Evolutionary conservation across 2,329 filamentous ascomycete species (phyloP), one percentile per base, ranked within the genome.

Genomic region (Nigrospora oryzae): DNA sequence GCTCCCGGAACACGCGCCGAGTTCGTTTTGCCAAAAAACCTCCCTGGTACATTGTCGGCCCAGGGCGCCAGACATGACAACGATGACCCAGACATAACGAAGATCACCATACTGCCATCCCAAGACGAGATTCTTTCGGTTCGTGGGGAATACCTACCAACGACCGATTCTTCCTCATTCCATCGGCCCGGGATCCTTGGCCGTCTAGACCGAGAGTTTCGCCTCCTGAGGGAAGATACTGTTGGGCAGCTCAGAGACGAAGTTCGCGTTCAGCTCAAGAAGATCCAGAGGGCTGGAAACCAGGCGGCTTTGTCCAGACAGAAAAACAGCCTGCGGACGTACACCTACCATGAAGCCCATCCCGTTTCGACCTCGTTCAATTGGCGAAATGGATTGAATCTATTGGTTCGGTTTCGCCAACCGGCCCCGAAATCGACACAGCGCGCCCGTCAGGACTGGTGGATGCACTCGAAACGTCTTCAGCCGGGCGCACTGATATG

Each of bases 181-280:
- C 67, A 75, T 49, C 55, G 66, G 14, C 51, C 56, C 4, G 70
- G 72, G 1, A 64, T 73, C 11, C 58, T 56, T 5, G 73, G 75
- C 2, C 64, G 75, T 1, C 55, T 81, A 0, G 76, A 80, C 54
- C 63, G 69, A 44, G 69, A 79, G 44, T 81, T 81, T 40, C 68
- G 77, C 14, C 65, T 80, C 1, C 55, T 79, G 2, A 66, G 76
- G 3, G 73, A 79, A 55, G 75, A 81, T 49, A 75, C 70, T 0
- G 62, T 79, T 3, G 73, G 73, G 0, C 69, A 76, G 46, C 60
- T 81, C 5, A 64, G 73, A 34, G 71, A 78, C 50, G 66, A 66
- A 1, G 66, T 75, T 3, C 62, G 63, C 35, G 49, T 63, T 19
- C 61, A 70, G 40, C 56, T 72, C 11, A 56, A 68, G 4, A 48